Evolutionary conservation across 129 eudicot genomes (phyloP), one percentile per base, ranked within the genome.

Genomic region (Saussurea involucrata): DNA sequence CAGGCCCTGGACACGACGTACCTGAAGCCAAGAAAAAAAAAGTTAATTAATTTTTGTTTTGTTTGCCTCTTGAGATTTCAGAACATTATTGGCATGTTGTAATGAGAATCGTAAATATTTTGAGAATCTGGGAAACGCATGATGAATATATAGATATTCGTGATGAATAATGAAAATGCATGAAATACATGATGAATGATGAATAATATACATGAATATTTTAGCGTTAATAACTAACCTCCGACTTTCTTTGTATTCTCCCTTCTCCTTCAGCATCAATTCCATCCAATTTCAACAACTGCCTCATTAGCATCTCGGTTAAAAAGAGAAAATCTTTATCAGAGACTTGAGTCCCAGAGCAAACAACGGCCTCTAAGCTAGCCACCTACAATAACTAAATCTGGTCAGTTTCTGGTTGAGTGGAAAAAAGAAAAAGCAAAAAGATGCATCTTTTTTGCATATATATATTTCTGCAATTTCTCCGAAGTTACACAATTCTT

Each of bases 231-330:
- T 24, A 37, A 80, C 86, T 75, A 66, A 91, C 98, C 98, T 95
- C 98, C 66, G 63, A 66, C 78, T 86, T 95, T 66, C 97, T 79
- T 75, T 82, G 94, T 27, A 77, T 60, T 86, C 77, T 95, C 40
- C 94, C 98, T 83, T 95, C 97, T 77, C 96, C 97, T 81, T 85
- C 86, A 78, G 94, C 97, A 64, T 86, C 93, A 82, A 95, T 92
- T 75, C 80, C 81, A 81, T 95, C 97, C 83, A 95, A 79, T 78
- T 88, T 92, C 69, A 95, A 85, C 81, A 95, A 68, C 75, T 91
- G 94, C 67, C 93, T 88, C 97, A 86, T 88, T 2, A 95, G 92
- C 92, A 95, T 86, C 83, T 95, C 97, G 12, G 92, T 82, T 75
- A 84, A 34, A 66, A 84, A 81, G 29, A 85, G 25, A 70, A 95